Evolutionary conservation across 2,329 filamentous ascomycete genomes (phyloP), one percentile per base, ranked within the genome.

Genomic region (Emergomyces orientalis): DNA sequence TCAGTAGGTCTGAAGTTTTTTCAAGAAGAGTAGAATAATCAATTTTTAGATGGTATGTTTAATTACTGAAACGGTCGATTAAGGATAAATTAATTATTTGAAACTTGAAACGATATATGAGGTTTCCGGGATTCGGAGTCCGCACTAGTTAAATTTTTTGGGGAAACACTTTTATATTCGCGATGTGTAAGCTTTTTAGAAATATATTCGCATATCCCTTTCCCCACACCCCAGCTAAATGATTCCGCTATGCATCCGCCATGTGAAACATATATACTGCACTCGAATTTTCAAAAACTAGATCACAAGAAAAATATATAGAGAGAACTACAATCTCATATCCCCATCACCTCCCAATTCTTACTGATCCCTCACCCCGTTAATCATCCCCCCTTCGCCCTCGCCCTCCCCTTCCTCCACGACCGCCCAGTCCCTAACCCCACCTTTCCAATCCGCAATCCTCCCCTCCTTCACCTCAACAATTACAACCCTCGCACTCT

Each of bases 371-470:
- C 34, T 25, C 30, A 60, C 45, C n/a, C 59, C 59, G 54, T 60
- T 60, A 6, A 39, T 19, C 19, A 52, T 51, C 8, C 45, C 32
- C 9, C 19, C 5, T n/a, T 25, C 58, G 5, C 27, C 27, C 56
- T 25, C 58, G 5, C 27, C 27, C 56, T 71, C 69, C 37, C 71
- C 73, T 41, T 72, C 70, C 47, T 72, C 69, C 37, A 79, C 72
- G 63, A 81, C 67, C 34, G 70, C 66, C 85, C 86, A 97, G 73
- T 97, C 93, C 69, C 88, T 85, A 4, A 97, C 91, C 17, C 86
- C 85, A n/a, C 94, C 93, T 79, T 96, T 96, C 89, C 89, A 96
- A 74, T 96, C 94, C 67, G 89, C 91, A 70, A 95, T 95, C 70
- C 91, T 84, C 58, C 94, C 91, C 72, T 92, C 90, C 69, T 83